Percentiles rank a stretch among this genome's conserved stretches.
Conservation (phyloP, 2,329 filamentous ascomycete species). For the Simplicillium sp. region DNA sequence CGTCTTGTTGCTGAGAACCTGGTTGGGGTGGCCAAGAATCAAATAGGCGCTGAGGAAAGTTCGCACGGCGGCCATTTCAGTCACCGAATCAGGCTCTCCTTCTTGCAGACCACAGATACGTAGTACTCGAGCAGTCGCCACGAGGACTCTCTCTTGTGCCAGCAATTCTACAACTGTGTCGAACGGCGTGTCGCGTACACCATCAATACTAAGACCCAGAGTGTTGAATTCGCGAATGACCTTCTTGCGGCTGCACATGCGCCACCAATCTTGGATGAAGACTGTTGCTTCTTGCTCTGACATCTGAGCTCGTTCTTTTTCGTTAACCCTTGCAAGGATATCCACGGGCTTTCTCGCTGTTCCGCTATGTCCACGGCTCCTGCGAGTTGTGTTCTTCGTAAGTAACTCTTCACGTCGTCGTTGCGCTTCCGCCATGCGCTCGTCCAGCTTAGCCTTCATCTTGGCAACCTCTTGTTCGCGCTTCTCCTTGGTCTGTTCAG, state of each 20-base stretch:
- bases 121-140: slow-evolving; percentile 57
- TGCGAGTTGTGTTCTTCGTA: slow-evolving; percentile 41
- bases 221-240: slow-evolving; percentile 56
- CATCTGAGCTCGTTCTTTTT: slow-evolving; percentile 34
- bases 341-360: slow-evolving; percentile 39
- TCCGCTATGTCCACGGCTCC: slow-evolving; percentile 43
- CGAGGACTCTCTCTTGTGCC: slow-evolving; percentile 55
- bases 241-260: slow-evolving; percentile 44
- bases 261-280: slow-evolving; percentile 64
- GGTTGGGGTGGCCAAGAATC: slow-evolving; percentile 68
- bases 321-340: slow-evolving; percentile 37
- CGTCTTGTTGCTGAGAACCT: slow-evolving; percentile 68
- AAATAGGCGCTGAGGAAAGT: slow-evolving; percentile 75
- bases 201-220: slow-evolving; percentile 60
- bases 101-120: slow-evolving; percentile 62
- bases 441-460: slow-evolving; percentile 66
- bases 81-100: slow-evolving; percentile 50
- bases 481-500: slow-evolving; percentile 72
- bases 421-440: slow-evolving; percentile 70
- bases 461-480: slow-evolving; percentile 64
- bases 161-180: slow-evolving; percentile 64
- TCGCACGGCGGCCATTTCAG: slow-evolving; percentile 60
- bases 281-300: slow-evolving; percentile 52
- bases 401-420: slow-evolving; percentile 57
- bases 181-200: slow-evolving; percentile 60